Percentiles rank a stretch among this genome's conserved stretches.
These are phyloP conservation scores for Kwoniella shandongensis DNA, from an alignment of 768 basidiomycete genomes.

Conservation along the genomic window DNA sequence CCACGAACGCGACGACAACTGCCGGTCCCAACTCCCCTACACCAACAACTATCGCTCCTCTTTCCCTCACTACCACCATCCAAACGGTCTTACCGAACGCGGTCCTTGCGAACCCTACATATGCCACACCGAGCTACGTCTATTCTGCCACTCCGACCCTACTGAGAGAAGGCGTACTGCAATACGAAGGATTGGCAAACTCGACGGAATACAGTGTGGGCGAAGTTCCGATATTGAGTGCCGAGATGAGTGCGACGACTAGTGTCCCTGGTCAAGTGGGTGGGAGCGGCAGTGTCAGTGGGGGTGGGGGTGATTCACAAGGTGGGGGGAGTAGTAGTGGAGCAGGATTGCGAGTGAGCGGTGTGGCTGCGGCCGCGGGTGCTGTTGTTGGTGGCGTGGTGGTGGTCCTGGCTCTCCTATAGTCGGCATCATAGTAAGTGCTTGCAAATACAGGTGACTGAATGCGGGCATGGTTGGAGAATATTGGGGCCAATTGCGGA, in stretches of 20 bases:
- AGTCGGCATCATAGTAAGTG: no score
- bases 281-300: no score
- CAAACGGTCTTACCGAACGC: slow-evolving; percentile 28
- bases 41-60: slow-evolving; percentile 24
- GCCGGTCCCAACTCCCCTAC: slow-evolving; percentile 21
- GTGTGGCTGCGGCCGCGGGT: no score
- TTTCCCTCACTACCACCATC: slow-evolving; percentile 25
- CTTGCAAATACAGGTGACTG: no score
- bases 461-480: no score
- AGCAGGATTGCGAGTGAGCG: no score
- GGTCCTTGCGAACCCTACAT: slow-evolving; percentile 23
- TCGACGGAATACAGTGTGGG: slow-evolving; percentile 18
- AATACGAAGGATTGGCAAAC: slow-evolving; percentile 28
- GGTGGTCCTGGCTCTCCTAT: neutral
- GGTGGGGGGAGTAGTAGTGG: no score
- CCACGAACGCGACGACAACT: slow-evolving; percentile 19
- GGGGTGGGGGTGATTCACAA: no score
- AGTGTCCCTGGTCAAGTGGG: neutral
- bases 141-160: slow-evolving; percentile 15
- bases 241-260: slow-evolving; percentile 9
- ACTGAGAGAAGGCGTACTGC: slow-evolving; percentile 9
- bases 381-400: neutral
- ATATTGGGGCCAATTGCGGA: no score
- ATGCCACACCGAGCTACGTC: slow-evolving; percentile 23
- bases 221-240: slow-evolving; percentile 23